Percentiles rank a stretch among this genome's conserved stretches.
Evolutionary conservation across 179 eudicot genomes (phyloP).

Genomic region (Camellia oleifera): DNA sequence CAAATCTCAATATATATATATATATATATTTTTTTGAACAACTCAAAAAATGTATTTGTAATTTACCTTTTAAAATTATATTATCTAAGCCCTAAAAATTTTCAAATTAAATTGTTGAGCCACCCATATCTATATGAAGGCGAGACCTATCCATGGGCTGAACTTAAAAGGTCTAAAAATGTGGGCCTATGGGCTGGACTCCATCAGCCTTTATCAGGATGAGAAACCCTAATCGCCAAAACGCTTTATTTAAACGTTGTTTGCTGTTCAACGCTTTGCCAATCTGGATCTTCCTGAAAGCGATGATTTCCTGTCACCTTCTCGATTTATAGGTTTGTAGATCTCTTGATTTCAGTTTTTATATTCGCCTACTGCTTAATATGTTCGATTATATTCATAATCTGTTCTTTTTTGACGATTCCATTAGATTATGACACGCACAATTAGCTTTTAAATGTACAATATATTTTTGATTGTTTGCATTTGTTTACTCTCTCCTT

Average conservation of each 20-base stretch:
- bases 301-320: neutral
- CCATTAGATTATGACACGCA: neutral
- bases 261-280: neutral
- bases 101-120: no score
- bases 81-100: no score
- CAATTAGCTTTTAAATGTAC: neutral
- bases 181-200: neutral
- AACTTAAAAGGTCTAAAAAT: no score
- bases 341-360: neutral
- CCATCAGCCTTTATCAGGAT: no score
- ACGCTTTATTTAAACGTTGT: neutral
- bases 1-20: no score
- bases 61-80: no score
- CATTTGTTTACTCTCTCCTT: constrained; percentile 78
- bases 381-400: neutral
- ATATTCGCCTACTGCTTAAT: no score
- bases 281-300: no score
- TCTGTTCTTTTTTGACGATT: neutral
- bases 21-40: no score
- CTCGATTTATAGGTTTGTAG: neutral
- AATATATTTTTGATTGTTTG: constrained; percentile 7
- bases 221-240: constrained; percentile 4
- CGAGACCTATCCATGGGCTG: neutral
- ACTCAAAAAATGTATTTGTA: no score
- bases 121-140: no score